Evolutionary conservation across 2,329 filamentous ascomycete genomes (phyloP).

Genomic region (Aspergillus uvarum): DNA sequence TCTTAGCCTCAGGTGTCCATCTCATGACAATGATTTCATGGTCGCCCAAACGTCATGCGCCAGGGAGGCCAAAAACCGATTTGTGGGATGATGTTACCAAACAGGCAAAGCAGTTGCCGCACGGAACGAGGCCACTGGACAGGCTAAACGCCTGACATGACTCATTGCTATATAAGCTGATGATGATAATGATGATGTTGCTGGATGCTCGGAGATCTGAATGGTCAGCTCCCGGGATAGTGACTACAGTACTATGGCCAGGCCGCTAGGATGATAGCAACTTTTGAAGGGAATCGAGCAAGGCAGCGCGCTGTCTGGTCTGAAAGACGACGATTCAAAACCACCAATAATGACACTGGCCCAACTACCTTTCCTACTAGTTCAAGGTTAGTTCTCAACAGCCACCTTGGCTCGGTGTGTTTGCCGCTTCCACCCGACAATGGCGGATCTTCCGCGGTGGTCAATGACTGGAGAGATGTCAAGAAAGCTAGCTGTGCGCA

Average conservation of each 20-base stretch:
- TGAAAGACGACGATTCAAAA: background rate
- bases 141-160: background rate
- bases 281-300: background rate
- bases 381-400: background rate
- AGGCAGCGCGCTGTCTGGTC: background rate
- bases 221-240: background rate
- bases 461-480: background rate
- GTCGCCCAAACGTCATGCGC: background rate
- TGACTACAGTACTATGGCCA: background rate
- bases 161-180: background rate
- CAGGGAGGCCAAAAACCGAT: background rate
- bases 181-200: background rate
- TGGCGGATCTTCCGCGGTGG: constrained; percentile 1
- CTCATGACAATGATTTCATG: background rate
- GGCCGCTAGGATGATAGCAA: background rate
- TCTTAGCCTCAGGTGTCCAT: background rate
- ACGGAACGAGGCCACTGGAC: background rate
- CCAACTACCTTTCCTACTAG: background rate
- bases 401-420: constrained; percentile 15
- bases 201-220: background rate
- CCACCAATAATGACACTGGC: background rate
- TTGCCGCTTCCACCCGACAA: constrained; percentile 18
- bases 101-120: background rate
- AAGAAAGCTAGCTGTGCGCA: background rate
- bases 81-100: background rate